Percentiles rank a stretch among this genome's conserved stretches.
Evolutionary conservation across 768 basidiomycete genomes (phyloP).

Genomic region (Butyriboletus loyo): DNA sequence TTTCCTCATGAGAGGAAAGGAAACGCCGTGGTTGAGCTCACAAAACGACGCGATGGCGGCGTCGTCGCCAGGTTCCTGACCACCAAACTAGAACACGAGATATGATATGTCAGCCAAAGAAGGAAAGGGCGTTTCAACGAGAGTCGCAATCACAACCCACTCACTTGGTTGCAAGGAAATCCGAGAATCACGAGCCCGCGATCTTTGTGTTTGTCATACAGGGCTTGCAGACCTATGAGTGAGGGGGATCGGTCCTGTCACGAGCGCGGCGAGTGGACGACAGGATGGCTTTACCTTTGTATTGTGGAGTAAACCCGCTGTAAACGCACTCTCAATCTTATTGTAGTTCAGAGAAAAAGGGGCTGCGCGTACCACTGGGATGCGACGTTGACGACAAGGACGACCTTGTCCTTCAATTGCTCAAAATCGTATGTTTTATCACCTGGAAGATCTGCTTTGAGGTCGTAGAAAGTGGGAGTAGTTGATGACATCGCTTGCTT

Average conservation of each 20-base stretch:
- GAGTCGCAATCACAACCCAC: background rate
- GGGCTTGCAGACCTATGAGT: slow-evolving; percentile 62
- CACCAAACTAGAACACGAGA: slow-evolving; percentile 57
- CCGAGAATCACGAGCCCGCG: slow-evolving; percentile 76
- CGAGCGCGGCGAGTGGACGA: background rate
- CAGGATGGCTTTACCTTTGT: slow-evolving; percentile 47
- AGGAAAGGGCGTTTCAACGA: no score
- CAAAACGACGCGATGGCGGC: slow-evolving; percentile 73
- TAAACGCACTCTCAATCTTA: no score
- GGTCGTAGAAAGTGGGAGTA: slow-evolving; percentile 53
- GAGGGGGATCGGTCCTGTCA: background rate
- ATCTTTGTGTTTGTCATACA: slow-evolving; percentile 81
- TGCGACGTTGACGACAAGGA: slow-evolving; percentile 76
- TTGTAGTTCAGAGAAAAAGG: background rate
- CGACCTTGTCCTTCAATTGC: slow-evolving; percentile 71
- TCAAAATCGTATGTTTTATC: slow-evolving; percentile 59
- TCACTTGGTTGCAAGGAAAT: slow-evolving; percentile 88
- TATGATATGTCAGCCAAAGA: background rate
- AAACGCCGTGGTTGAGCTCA: slow-evolving; percentile 80
- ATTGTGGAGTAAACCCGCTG: slow-evolving; percentile 85
- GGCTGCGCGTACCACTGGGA: slow-evolving; percentile 52
- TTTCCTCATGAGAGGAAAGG: slow-evolving; percentile 90
- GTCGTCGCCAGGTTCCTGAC: slow-evolving; percentile 83
- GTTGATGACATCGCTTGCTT: slow-evolving; percentile 23
- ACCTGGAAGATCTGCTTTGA: slow-evolving; percentile 63